Conservation (phyloP, 345 rosid genomes). For the Linum trigynum region DNA sequence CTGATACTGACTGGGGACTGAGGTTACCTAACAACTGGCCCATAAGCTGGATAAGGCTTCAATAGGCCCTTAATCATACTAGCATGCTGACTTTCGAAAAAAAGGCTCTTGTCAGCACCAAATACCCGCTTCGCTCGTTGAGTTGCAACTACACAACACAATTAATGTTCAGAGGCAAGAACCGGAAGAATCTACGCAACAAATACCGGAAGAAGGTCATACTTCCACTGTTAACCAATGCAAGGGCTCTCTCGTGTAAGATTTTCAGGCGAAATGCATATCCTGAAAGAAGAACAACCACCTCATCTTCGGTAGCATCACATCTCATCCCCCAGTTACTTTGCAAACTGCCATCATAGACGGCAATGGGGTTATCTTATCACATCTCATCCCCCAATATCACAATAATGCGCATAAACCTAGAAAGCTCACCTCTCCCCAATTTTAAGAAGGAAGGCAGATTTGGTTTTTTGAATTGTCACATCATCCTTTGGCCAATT, state of each 20-base stretch:
- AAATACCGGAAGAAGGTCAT: constrained; percentile 13
- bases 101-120: constrained; percentile 56
- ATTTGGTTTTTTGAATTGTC: constrained; percentile 80
- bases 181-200: constrained; percentile 4
- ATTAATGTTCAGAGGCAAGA: constrained; percentile 11
- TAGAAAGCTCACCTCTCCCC: constrained; percentile 57
- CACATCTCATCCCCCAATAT: neutral
- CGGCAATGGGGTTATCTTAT: neutral
- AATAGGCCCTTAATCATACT: constrained; percentile 89
- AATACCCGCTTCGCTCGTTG: constrained; percentile 45
- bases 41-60: constrained; percentile 52
- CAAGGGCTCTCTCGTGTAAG: constrained; percentile 83
- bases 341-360: constrained; percentile 48
- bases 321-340: constrained; percentile 58
- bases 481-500: constrained; percentile 88
- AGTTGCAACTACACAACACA: constrained; percentile 38
- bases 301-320: constrained; percentile 61
- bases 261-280: constrained; percentile 77
- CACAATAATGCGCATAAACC: neutral
- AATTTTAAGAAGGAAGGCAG: constrained; percentile 79
- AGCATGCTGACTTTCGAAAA: constrained; percentile 73
- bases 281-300: constrained; percentile 65
- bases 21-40: constrained; percentile 61
- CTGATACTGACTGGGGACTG: constrained; percentile 11
- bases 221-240: constrained; percentile 65